Base-by-base conservation (phyloP, 2,329 filamentous ascomycete genomes). In the Hymenoscyphus occultus region DNA sequence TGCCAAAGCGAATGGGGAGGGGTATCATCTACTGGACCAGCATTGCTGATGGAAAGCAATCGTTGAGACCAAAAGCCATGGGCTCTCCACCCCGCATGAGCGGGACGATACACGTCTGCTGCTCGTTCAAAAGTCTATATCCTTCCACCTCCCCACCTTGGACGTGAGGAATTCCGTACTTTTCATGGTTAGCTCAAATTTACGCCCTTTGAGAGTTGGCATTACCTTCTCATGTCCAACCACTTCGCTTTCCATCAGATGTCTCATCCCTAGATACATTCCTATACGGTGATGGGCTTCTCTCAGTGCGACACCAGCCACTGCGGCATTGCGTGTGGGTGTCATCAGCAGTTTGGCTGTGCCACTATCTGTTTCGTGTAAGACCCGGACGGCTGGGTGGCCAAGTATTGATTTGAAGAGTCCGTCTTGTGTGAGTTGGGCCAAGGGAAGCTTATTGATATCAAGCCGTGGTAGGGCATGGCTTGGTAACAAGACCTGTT, bases 41-140 rank as follows among this genome's bases (percentile, higher is more conserved):
- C 71, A 77, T 79, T 3, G 85, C 83, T 0, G 64, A 65, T 0
- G 82, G 82, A 5, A 89, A 81, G 0, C 77, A 82, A 0, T 85
- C 78, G 68, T 74, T 84, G 57, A 90, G 77, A 0, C 86, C 86
- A 1, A 81, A 73, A 0, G 86, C 86, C 82, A 90, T 85, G 0
- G 85, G 79, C 67, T 88, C 85, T 9, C 86, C 86, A 1, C 83
- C 85, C 9, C 85, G 83, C 85, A 89, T 89, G n/a, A 89, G 67
- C 0, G 85, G 78, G 0, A 88, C 75, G 58, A 90, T 87, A 0
- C 78, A 64, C 0, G 84, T 88, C 9, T 76, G 62, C 1, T 75
- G 7, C 70, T 89, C 85, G 62, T 81, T 32, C 0, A 56, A 64
- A 1, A 89, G 76, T 7, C 76, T 79, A 70, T 82, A 77, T 0